Percentiles rank a stretch among this genome's conserved stretches.
Evolutionary conservation across 306 rosid species (phyloP).

Genomic region (Rosa lucieae): DNA sequence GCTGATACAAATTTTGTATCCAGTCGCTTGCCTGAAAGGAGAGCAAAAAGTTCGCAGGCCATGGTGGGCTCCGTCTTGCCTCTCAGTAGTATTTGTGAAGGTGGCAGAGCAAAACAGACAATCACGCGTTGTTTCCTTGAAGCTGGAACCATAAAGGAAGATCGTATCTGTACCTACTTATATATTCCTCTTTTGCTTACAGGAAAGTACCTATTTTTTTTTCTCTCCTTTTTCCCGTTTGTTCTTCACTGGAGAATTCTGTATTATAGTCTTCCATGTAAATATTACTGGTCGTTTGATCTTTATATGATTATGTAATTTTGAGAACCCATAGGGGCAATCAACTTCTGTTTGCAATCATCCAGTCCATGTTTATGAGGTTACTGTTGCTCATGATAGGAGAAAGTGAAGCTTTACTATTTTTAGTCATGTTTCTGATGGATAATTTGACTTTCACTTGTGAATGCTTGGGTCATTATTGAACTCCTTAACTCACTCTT

Average conservation of each 20-base stretch:
- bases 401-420: not conserved
- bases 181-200: constrained; percentile 44
- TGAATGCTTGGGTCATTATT: not conserved
- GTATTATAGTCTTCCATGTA: constrained; percentile 52
- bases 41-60: constrained; percentile 97
- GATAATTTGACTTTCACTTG: not conserved
- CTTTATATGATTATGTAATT: not conserved
- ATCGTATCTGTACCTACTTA: constrained; percentile 54
- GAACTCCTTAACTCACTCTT: too few species aligned
- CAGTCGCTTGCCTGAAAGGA: constrained; percentile 99
- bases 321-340: not conserved
- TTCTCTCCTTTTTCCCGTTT: constrained; percentile 25
- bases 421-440: not conserved
- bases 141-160: constrained; percentile 83
- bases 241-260: constrained; percentile 58
- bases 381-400: constrained; percentile 2
- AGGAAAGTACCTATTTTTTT: constrained; percentile 39
- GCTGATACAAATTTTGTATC: constrained; percentile 34
- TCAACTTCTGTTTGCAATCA: constrained; percentile 12
- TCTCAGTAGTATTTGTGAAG: constrained; percentile 76
- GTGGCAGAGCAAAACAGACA: constrained; percentile 93
- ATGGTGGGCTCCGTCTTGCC: constrained; percentile 99
- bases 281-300: constrained; percentile 31
- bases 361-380: constrained; percentile 11
- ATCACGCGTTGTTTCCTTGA: constrained; percentile 96